phyloP scores from a whole-genome alignment of 176 grass and related monocot species.

The Elymus sibiricus region DNA sequence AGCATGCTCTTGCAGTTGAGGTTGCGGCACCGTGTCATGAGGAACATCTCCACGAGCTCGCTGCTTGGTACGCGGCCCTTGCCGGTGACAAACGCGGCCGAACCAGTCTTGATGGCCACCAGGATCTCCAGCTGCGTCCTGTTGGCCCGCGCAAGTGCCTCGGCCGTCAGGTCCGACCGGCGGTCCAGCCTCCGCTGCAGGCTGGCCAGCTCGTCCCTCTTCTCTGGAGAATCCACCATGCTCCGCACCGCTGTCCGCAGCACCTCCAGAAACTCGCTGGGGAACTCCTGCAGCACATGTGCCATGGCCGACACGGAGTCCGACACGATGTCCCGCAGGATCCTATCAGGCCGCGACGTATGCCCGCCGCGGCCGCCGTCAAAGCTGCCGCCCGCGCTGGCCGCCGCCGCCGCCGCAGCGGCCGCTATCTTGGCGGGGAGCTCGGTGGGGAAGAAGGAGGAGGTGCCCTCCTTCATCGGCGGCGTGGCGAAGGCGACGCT shows the following conservation, averaged over 20 bases:
- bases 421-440: slow-evolving; percentile 58
- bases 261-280: slow-evolving; percentile 56
- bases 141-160: slow-evolving; percentile 58
- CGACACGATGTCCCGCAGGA: slow-evolving; percentile 63
- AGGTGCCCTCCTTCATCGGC: slow-evolving; percentile 44
- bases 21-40: slow-evolving; percentile 73
- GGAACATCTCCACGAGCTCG: slow-evolving; percentile 90
- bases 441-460: slow-evolving; percentile 84
- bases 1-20: slow-evolving; percentile 68
- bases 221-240: slow-evolving; percentile 66
- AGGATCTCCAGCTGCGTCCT: slow-evolving; percentile 85
- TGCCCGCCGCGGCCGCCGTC: slow-evolving; percentile 57
- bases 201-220: slow-evolving; percentile 71
- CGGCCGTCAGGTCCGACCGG: slow-evolving; percentile 62
- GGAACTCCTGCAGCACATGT: slow-evolving; percentile 68
- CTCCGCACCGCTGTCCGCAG: slow-evolving; percentile 47
- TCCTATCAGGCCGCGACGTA: slow-evolving; percentile 42
- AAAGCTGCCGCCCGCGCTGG: slow-evolving; percentile 48
- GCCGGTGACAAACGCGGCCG: slow-evolving; percentile 53
- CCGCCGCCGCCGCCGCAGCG: not conserved
- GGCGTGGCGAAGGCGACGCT: slow-evolving; percentile 71
- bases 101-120: slow-evolving; percentile 73
- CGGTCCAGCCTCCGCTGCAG: slow-evolving; percentile 75
- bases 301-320: slow-evolving; percentile 61
- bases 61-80: slow-evolving; percentile 54